Percentiles rank a stretch among this genome's conserved stretches.
These are phyloP conservation scores for Striga hermonthica DNA, from an alignment of 305 asterid species.

Conservation along the genomic window DNA sequence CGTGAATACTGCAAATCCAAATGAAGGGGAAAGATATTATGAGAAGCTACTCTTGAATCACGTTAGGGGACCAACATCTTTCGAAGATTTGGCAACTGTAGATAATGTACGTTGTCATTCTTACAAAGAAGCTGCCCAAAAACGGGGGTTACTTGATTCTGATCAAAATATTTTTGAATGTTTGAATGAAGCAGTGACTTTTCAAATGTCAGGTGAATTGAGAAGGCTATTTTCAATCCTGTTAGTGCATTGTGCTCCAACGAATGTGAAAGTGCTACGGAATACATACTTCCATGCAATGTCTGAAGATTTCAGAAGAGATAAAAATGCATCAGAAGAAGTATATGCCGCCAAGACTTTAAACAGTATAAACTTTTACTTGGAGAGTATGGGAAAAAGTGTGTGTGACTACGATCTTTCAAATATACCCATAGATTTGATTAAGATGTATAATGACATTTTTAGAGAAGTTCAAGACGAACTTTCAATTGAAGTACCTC, in stretches of 20 bases:
- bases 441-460: too few relatives aligned
- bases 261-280: neutral
- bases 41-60: neutral
- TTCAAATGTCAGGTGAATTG: neutral
- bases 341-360: too few relatives aligned
- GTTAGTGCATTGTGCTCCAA: neutral
- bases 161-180: neutral
- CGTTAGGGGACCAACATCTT: neutral
- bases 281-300: neutral
- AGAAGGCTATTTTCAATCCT: neutral
- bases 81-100: neutral
- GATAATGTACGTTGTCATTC: neutral
- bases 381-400: too few relatives aligned
- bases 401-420: too few relatives aligned
- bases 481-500: too few relatives aligned
- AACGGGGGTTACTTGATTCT: neutral
- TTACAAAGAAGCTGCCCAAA: neutral
- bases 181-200: neutral
- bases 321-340: too few relatives aligned
- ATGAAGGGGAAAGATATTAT: slow-evolving; percentile 7
- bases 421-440: too few relatives aligned
- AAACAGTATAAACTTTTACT: too few relatives aligned
- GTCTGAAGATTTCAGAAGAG: neutral
- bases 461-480: too few relatives aligned
- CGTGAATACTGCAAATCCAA: neutral